Base-by-base conservation (phyloP, 371 early-diverging fungal genomes). In the Racocetra persica region DNA sequence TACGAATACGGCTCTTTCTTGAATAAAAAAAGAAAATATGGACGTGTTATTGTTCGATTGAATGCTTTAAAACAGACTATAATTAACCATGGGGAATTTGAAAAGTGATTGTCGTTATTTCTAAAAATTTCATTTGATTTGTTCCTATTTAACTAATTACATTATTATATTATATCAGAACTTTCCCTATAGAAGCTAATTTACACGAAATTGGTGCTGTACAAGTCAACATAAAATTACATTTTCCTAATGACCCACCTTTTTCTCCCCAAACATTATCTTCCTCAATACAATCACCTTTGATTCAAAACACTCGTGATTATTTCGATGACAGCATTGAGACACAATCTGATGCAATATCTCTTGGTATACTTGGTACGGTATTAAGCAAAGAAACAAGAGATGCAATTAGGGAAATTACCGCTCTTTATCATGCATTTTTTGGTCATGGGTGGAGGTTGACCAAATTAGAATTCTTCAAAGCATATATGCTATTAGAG, bases 371-470 rank as follows among this genome's bases (percentile, higher is more conserved):
- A 62, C 63, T 76, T 59, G 77, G 62, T 45, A 11, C 41, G 24
- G 77, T 76, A 38, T 38, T 76, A 59, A 62, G 14, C 38, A 20
- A 76, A 45, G 77, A 76, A 62, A 76, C 77, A 18, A 59, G 63
- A 62, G 77, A 76, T 45, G 77, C 77, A 10, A 76, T 76, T 38
- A 76, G 60, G 28, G 77, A 76, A 49, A 76, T 76, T 28, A 76
- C 77, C 0, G 63, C 62, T 7, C 52, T 76, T 4, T 76, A 76
- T 62, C 63, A 76, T 41, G n/a, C 77, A 22, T 76, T 76, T 36
- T 76, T 76, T 76, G 90, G 91, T 13, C 94, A 95, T 85, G 95
- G 95, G n/a, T 91, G 95, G 66, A 95, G 94, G 81, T 82, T 94
- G 80, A 89, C 92, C 2, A 88, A 92, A 71, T 82, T 92, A n/a